Base-by-base conservation (phyloP, 2,329 filamentous ascomycete genomes). In the Decorospora gaudefroyi region DNA sequence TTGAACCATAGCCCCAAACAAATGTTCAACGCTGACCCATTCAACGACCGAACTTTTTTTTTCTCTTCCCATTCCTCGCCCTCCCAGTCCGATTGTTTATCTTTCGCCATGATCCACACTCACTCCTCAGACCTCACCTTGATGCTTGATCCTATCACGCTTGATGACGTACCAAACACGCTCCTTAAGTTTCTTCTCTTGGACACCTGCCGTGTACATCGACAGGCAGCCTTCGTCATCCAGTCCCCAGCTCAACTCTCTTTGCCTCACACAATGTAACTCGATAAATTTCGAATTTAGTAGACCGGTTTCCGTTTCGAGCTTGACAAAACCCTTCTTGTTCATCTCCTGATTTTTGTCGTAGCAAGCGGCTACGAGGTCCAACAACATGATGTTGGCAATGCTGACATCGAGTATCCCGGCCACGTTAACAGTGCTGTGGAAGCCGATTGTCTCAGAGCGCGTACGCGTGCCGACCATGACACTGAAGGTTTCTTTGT, bases 141-240 rank as follows among this genome's bases (percentile, higher is more conserved):
- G 6, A 23, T 6, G 6, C 16, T 43, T 43, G 11, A 37, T 13
- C 2, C 2, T 28, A 2, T 4, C 16, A 12, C 6, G 12, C n/a
- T n/a, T 27, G 4, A n/a, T n/a, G n/a, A 37, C 40, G 21, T 37
- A 43, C 15, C 21, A 36, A 2, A 43, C 40, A 4, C 4, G 4
- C 16, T 37, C 27, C 9, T 7, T 12, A 0, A 27, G 2, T 10
- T 29, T 30, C 1, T 22, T 31, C 5, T 13, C 21, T 4, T 4
- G 3, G 5, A 27, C n/a, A n/a, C 1, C 2, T 3, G 27, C 11
- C 4, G 2, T 10, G n/a, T 37, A 43, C 9, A 43, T 4, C 2
- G 40, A 43, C 1, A 43, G 11, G 4, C 32, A 31, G 3, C 32
- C 32, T 8, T 26, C 40, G 4, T 13, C 15, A 19, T 43, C 40